Base-by-base conservation (phyloP, 208 protist genomes). In the Trypanosoma scelopori region DNA sequence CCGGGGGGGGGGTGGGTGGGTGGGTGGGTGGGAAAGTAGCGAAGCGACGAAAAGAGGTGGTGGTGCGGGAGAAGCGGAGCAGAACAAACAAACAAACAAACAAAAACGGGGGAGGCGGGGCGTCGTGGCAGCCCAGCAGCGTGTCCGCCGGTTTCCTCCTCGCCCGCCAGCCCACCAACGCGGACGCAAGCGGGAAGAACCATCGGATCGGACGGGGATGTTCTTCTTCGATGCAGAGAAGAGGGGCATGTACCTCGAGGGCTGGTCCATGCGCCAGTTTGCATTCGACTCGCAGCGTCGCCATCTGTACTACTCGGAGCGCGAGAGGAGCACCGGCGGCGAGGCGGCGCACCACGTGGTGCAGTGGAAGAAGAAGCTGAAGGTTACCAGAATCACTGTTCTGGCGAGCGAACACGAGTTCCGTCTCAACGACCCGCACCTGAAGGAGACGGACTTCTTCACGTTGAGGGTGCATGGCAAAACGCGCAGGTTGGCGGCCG, bases 291-390 rank as follows among this genome's bases (percentile, higher is more conserved):
- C 79, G 41, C 78, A 77, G 74, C 85, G 85, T 28, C 78, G 85
- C 30, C 65, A 91, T 47, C 52, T 91, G 4, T 91, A 91, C 67
- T 91, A 91, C 64, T 76, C 73, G 1, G 63, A 66, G 61, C 49
- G 32, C 42, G 35, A 56, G 20, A 28, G 30, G 32, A 11, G n/a
- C 30, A 18, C 5, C 15, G 3, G 16, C 67, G 55, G 13, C 71
- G 63, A 1, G 37, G 23, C 25, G 52, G 20, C 49, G 56, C 9
- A 58, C 59, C 39, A 43, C 43, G 20, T 50, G 20, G 3, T 62
- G 68, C 28, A 74, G 55, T 91, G 85, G 82, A 78, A 78, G 52
- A 82, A 83, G 55, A 91, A 91, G 65, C 78, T 91, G 22, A 91
- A 91, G 68, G 74, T 91, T 46, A 75, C 84, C 53, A 69, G 65